Conservation (phyloP, 352 stramenopile species). For the Globisporangium middletonii region DNA sequence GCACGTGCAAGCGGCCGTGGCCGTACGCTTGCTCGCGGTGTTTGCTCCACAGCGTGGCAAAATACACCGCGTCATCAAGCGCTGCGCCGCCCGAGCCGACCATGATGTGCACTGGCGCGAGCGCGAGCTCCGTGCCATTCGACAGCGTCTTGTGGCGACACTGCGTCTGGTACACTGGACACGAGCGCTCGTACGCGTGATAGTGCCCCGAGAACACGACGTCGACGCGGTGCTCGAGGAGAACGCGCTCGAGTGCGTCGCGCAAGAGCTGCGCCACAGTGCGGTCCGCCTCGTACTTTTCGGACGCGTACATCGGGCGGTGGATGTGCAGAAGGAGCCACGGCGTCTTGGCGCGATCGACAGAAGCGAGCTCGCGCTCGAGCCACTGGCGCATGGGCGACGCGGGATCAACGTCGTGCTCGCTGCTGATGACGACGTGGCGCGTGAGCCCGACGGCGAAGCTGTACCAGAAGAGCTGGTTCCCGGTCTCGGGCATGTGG, state of each 20-base stretch:
- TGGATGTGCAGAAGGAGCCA: constrained; percentile 28
- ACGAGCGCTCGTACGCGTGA: constrained; percentile 27
- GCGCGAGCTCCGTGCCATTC: constrained; percentile 7
- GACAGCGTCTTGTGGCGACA: constrained; percentile 12
- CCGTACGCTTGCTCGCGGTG: constrained; percentile 28
- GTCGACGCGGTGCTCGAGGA: constrained; percentile 20
- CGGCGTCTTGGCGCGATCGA: constrained; percentile 20
- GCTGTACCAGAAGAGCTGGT: constrained; percentile 28
- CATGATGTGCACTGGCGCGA: constrained; percentile 33
- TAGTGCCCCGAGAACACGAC: constrained; percentile 24
- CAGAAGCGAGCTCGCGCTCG: constrained; percentile 13
- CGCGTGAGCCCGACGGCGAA: constrained; percentile 20
- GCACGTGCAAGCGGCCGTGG: constrained; percentile 32
- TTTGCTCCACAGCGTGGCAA: constrained; percentile 15
- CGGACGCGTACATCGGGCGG: constrained; percentile 23
- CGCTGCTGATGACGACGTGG: constrained; percentile 24
- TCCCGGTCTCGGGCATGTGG: constrained; percentile 32
- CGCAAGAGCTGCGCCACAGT: constrained; percentile 16
- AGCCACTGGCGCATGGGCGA: constrained; percentile 22
- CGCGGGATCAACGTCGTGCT: constrained; percentile 17
- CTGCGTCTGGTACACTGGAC: constrained; percentile 17
- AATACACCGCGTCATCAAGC: constrained; percentile 28
- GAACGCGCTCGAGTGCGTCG: constrained; percentile 13
- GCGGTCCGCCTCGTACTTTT: constrained; percentile 12
- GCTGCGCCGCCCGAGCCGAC: constrained; percentile 35